Evolutionary conservation across 768 basidiomycete genomes (phyloP), one percentile per base, ranked within the genome.

Genomic region (Amanita thiersii): DNA sequence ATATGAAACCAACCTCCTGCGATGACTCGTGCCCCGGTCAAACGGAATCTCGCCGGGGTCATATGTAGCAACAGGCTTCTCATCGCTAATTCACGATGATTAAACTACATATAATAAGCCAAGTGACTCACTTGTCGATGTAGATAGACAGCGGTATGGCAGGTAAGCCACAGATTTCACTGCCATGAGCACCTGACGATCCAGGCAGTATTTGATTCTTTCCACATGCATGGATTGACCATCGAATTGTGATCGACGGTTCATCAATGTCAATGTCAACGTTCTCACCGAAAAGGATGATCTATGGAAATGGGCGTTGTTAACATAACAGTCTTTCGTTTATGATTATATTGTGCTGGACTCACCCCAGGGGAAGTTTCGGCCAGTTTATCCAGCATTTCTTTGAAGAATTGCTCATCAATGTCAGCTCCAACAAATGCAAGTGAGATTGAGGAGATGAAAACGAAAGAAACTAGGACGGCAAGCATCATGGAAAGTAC

Each of bases 221-320:
- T 12, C 77, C 77, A 51, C 77, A 79, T 1, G 66, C 73, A 14
- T 72, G 47, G 24, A 79, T 64, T 23, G 72, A 70, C 75, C 75
- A 79, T 5, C 73, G 70, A 30, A 79, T 63, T 6, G 69, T 70
- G 20, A 79, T 50, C 0, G 74, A 65, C 1, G 75, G 75, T 48
- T 79, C 75, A 44, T 77, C 75, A 7, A 77, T 56, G 48, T 79
- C 77, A 8, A 77, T 65, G 47, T 77, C 75, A 4, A 77, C 71
- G 39, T 66, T 70, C 47, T 77, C 75, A 4, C 75, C 77, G 2
- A 77, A 50, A 28, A 79, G 60, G 2, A 77, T 68, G 34, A 79
- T 58, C 77, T 79, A 44, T 12, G 39, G 52, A 33, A 17, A 46
- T 28, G 26, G 6, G 26, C 14, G 28, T 23, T 14, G 50, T 36